Conservation (phyloP, 495 filamentous ascomycete genomes). For the Aspergillus bridgeri region DNA sequence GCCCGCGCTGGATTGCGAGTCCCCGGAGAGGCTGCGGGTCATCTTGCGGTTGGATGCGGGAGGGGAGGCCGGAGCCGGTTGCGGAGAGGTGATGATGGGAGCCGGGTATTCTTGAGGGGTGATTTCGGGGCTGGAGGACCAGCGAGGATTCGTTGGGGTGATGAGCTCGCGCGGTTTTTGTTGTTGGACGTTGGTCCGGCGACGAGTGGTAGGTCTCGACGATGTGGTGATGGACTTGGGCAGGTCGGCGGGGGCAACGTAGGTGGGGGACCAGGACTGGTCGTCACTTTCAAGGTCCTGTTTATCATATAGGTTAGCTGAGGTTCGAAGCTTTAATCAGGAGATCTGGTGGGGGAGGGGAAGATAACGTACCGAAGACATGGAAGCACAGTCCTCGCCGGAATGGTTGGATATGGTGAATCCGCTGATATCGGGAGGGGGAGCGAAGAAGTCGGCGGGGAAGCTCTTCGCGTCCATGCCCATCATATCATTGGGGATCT, state of each 20-base stretch:
- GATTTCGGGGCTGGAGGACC: constrained; percentile 38
- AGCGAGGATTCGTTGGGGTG: constrained; percentile 15
- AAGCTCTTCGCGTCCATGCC: constrained; percentile 35
- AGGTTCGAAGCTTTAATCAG: not conserved
- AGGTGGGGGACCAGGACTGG: constrained; percentile 33
- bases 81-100: constrained; percentile 7
- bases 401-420: constrained; percentile 34
- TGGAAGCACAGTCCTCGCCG: constrained; percentile 31
- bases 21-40: constrained; percentile 28
- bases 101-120: constrained; percentile 26
- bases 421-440: constrained; percentile 33
- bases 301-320: constrained; percentile 5
- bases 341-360: not conserved
- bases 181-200: constrained; percentile 11
- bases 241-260: constrained; percentile 10
- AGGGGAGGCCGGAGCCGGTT: constrained; percentile 17
- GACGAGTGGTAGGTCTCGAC: constrained; percentile 15
- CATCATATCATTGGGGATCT: constrained; percentile 34
- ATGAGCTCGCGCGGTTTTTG: constrained; percentile 9
- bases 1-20: constrained; percentile 26
- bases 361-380: constrained; percentile 33
- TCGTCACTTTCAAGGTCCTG: constrained; percentile 45
- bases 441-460: constrained; percentile 32
- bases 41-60: constrained; percentile 24
- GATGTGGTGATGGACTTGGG: constrained; percentile 9